Evolutionary conservation across 306 rosid species (phyloP), one percentile per base, ranked within the genome.

Genomic region (Sophora flavescens): DNA sequence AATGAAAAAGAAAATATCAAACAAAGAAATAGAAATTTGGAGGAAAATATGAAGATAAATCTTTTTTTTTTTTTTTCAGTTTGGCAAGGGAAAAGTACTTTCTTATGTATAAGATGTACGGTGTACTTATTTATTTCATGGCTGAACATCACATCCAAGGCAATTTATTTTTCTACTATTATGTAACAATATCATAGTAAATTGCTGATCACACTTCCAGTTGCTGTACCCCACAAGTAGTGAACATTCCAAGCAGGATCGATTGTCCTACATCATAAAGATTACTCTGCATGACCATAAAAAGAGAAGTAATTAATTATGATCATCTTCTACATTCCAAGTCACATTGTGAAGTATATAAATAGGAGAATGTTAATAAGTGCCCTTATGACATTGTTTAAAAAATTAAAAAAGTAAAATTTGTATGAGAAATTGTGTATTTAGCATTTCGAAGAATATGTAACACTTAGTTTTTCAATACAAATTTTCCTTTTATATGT

Each of bases 211-310:
- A 38, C 5, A 38, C 9, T 61, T 50, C 45, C 12, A 51, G 60
- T 50, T 62, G 52, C 52, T 7, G 42, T 63, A 36, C 74, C 48
- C 41, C 47, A 68, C 8, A 45, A 47, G 51, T 47, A n/a, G 36
- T 51, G 62, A 44, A 41, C 56, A 72, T 15, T 42, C 47, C 42
- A 47, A 47, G 58, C 8, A 28, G 58, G 41, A 65, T 64, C 6
- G 47, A 67, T 35, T 14, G 22, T 48, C 6, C 18, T 63, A 13
- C 30, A 15, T 33, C 63, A 51, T 69, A 10, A 51, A n/a, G 44
- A 32, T 51, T 33, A 32, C 6, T 0, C 68, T 67, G 75, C 81
- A 77, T 45, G 42, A 26, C 13, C 72, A 42, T 0, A 4, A 73
- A 32, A 58, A 57, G 1, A 44, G 30, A 11, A 44, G 50, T 41